Percentiles rank a stretch among this genome's conserved stretches.
phyloP scores from a whole-genome alignment of 805 yeast genomes.

The Teunomyces kruisii region DNA sequence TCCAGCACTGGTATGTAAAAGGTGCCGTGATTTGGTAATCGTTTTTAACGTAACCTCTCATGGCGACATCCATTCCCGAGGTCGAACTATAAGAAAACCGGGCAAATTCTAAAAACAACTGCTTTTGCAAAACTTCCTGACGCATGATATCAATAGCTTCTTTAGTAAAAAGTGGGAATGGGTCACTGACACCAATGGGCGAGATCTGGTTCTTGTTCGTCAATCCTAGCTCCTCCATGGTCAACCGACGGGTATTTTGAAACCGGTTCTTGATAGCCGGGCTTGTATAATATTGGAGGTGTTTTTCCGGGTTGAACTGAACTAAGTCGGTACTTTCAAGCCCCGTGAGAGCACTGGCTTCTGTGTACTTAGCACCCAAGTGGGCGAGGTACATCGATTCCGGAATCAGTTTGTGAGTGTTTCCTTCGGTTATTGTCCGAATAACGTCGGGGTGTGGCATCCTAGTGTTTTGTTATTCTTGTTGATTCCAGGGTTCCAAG shows the following conservation, averaged over 20 bases:
- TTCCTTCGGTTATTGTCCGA: conserved; percentile 35
- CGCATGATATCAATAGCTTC: conserved; percentile 61
- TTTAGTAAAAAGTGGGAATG: conserved; percentile 60
- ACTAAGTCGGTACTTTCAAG: conserved; percentile 6
- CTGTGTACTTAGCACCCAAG: conserved; percentile 29
- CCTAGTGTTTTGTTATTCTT: not conserved
- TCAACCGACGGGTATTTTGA: conserved; percentile 29
- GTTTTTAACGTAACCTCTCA: conserved; percentile 51
- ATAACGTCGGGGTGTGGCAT: conserved; percentile 21
- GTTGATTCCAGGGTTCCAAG: too few relatives aligned
- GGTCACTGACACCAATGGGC: conserved; percentile 56
- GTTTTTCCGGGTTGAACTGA: conserved; percentile 33
- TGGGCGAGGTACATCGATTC: conserved; percentile 31
- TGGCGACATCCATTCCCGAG: conserved; percentile 48
- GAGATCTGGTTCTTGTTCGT: conserved; percentile 48
- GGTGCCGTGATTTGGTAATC: conserved; percentile 38
- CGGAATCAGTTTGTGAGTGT: conserved; percentile 33
- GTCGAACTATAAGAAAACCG: conserved; percentile 43
- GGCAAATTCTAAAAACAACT: conserved; percentile 45
- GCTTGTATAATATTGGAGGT: conserved; percentile 29
- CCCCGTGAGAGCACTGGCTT: conserved; percentile 11
- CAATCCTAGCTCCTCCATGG: conserved; percentile 52
- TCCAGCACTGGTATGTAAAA: conserved; percentile 57
- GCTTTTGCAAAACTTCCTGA: conserved; percentile 50
- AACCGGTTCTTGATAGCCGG: conserved; percentile 17